Conservation (phyloP, 768 basidiomycete species). For the Baorangia bicolor region DNA sequence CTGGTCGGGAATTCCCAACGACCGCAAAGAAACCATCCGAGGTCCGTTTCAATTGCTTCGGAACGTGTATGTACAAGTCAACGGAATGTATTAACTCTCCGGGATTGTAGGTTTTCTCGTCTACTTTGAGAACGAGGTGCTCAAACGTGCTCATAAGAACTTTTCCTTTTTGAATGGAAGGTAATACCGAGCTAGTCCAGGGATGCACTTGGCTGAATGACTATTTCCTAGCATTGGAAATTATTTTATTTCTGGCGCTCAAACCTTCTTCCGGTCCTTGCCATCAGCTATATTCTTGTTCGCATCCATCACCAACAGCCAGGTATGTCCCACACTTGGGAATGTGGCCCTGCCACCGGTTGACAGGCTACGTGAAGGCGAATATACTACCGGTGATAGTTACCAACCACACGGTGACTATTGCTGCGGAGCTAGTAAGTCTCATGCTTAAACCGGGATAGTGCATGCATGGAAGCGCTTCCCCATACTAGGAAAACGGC, state of each 20-base stretch:
- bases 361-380: slow-evolving; percentile 41
- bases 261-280: slow-evolving; percentile 87
- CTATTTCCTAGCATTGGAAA: slow-evolving; percentile 67
- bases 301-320: slow-evolving; percentile 84
- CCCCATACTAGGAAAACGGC: slow-evolving; percentile 66
- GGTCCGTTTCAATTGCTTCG: slow-evolving; percentile 43
- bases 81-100: neutral
- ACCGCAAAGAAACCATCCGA: slow-evolving; percentile 88
- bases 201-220: neutral
- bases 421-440: slow-evolving; percentile 81
- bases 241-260: slow-evolving; percentile 87
- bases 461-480: slow-evolving; percentile 11
- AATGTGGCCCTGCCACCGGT: slow-evolving; percentile 9
- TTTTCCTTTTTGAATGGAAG: slow-evolving; percentile 94
- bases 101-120: slow-evolving; percentile 76
- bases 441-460: slow-evolving; percentile 51
- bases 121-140: slow-evolving; percentile 83
- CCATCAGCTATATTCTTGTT: slow-evolving; percentile 94
- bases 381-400: slow-evolving; percentile 88
- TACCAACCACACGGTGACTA: slow-evolving; percentile 94
- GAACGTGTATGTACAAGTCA: neutral
- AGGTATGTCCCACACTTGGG: slow-evolving; percentile 35
- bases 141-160: slow-evolving; percentile 88
- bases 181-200: slow-evolving; percentile 32
- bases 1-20: slow-evolving; percentile 85